These are phyloP conservation scores for Pogostemon cablin DNA, from an alignment of 257 asterid species.

Conservation along the genomic window DNA sequence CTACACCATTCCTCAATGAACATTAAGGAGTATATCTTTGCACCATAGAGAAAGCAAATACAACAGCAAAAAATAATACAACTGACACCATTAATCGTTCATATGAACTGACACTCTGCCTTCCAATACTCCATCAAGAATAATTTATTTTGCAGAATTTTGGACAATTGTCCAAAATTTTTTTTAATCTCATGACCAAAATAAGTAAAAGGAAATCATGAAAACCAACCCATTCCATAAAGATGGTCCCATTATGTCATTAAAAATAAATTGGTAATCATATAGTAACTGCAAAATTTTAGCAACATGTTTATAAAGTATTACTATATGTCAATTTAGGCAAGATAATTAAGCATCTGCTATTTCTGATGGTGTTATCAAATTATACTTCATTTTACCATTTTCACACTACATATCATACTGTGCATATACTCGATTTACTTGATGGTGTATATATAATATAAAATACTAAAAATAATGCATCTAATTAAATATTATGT, in stretches of 20 bases:
- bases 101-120: too few relatives aligned
- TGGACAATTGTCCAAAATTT: background rate
- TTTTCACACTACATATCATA: background rate
- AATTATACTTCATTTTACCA: too few relatives aligned
- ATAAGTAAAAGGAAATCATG: background rate
- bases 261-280: constrained; percentile 13
- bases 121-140: too few relatives aligned
- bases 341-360: background rate
- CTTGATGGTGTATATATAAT: background rate
- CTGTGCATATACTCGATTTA: background rate
- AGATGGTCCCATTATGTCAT: constrained; percentile 17
- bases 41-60: too few relatives aligned
- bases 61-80: too few relatives aligned
- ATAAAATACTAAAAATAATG: background rate
- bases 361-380: background rate
- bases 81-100: too few relatives aligned
- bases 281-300: constrained; percentile 22
- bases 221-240: background rate
- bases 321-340: constrained; percentile 6
- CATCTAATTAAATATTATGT: background rate
- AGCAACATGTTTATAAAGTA: background rate
- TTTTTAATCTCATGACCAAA: background rate
- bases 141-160: too few relatives aligned
- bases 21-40: too few relatives aligned
- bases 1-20: too few relatives aligned